Evolutionary conservation across 208 protist species (phyloP), one percentile per base, ranked within the genome.

Genomic region (Balamuthia mandrillaris): DNA sequence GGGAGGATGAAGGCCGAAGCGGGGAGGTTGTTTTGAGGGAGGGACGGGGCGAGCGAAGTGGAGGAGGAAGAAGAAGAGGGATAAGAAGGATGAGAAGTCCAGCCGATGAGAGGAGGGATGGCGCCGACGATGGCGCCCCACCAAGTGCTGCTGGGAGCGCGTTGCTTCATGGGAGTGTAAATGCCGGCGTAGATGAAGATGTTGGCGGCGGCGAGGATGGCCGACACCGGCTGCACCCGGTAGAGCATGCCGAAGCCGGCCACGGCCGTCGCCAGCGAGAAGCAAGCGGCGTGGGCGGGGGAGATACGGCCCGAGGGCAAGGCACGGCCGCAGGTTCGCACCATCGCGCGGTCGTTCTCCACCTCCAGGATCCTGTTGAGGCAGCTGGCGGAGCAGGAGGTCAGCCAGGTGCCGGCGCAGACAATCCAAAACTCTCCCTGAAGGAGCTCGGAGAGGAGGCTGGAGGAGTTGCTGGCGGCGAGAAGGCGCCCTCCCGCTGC

Each of bases 101-200:
- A 86, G 49, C 88, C 88, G 4, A 91, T 91, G 2, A 91, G 29
- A n/a, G 86, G 88, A 18, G 88, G 88, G 0, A 91, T 87, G 33
- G 88, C 88, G 45, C 88, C 88, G 0, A 91, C 88, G 18, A 91
- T 29, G 1, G 88, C 77, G 35, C 88, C 88, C 29, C 89, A 70
- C 86, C 86, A 91, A 31, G 88, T 91, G 39, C 89, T 91, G 16
- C 58, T 82, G 7, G 86, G 33, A 9, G 44, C 81, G 7, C 49
- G 45, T n/a, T 77, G 39, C 39, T 89, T 90, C 31, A 90, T 14
- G 2, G 78, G 68, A 1, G 88, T 90, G 49, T 90, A 90, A 42
- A 63, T 31, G 35, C 27, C 39, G 21, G 83, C 74, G n/a, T 90
- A 90, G 5, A 90, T 51, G 6, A 81, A 24, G 9, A 90, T 85